Evolutionary conservation across 331 rosid genomes (phyloP).

Genomic region (Quercus tomentella): DNA sequence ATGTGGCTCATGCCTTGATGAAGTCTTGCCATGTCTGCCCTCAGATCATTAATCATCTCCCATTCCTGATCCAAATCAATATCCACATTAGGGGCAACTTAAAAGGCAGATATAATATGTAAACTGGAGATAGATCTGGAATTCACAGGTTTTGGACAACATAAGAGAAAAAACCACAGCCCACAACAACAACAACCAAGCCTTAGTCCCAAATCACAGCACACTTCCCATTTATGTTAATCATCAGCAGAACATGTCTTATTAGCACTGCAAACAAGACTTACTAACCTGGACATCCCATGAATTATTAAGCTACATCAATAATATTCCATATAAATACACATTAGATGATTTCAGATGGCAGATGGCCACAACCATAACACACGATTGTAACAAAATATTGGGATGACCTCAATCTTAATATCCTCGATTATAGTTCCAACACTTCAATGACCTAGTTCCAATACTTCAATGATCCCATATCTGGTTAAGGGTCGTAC

Average conservation of each 20-base stretch:
- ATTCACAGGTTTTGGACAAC: background rate
- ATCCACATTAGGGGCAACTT: conserved; percentile 14
- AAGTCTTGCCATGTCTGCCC: conserved; percentile 96
- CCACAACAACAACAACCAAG: background rate
- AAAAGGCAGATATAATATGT: background rate
- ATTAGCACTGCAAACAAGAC: background rate
- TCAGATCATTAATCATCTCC: conserved; percentile 92
- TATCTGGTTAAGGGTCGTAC: background rate
- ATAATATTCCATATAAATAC: background rate
- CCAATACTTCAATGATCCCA: conserved; percentile 13
- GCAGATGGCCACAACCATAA: background rate
- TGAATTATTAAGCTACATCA: background rate
- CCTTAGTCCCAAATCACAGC: background rate
- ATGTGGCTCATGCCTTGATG: conserved; percentile 99
- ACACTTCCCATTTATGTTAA: background rate
- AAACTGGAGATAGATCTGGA: background rate
- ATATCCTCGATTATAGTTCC: conserved; percentile 6
- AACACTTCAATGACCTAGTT: conserved; percentile 5
- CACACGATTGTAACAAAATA: background rate
- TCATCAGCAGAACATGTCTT: background rate
- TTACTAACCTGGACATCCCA: background rate
- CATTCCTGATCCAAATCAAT: conserved; percentile 66
- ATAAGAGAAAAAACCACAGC: background rate
- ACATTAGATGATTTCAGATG: background rate
- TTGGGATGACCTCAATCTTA: background rate